Base-by-base conservation (phyloP, 768 basidiomycete genomes). In the Cyclocybe cylindracea region DNA sequence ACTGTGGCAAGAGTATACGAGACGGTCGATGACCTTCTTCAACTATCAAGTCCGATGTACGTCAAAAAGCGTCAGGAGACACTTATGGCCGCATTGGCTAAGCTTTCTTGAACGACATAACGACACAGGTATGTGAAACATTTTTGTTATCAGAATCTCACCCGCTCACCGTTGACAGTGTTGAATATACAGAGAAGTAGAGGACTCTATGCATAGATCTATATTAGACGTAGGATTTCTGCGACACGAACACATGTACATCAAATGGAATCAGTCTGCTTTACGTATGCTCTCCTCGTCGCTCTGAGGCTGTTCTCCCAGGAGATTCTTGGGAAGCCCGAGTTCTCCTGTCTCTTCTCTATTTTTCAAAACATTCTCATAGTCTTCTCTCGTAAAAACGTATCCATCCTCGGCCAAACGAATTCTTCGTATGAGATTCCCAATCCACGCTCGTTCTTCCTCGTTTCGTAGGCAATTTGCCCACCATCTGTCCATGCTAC, bases 401-500 rank as follows among this genome's bases (percentile, higher is more conserved):
- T 69, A 77, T 0, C 60, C 70, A 18, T 68, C 67, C 14, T 65
- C 61, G 14, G 66, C 71, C 31, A 59, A 54, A 46, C 87, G 78
- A 37, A 82, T 85, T 46, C 73, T 76, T 45, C 57, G 50, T 32
- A 89, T 80, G 46, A 78, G 55, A n/a, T 61, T 66, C 31, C 73
- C 70, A 36, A 89, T 73, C 78, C 79, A 84, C 19, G 67, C 61
- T 55, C 87, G 73, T 55, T 87, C 84, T 53, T 72, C 68, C n/a
- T 77, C 74, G 55, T 85, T 75, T 53, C 88, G 74, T 45, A 88
- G 69, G 62, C 87, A 90, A 59, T 86, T 86, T 14, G 82, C 81
- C 88, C 88, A 89, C 84, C 86, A 91, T 50, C 75, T 71, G 54
- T 88, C 88, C 86, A 89, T 89, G 63, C 88, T 89, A 56, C 69